phyloP scores from a whole-genome alignment of 805 yeast species.

The Wickerhamiella bombiphila region DNA sequence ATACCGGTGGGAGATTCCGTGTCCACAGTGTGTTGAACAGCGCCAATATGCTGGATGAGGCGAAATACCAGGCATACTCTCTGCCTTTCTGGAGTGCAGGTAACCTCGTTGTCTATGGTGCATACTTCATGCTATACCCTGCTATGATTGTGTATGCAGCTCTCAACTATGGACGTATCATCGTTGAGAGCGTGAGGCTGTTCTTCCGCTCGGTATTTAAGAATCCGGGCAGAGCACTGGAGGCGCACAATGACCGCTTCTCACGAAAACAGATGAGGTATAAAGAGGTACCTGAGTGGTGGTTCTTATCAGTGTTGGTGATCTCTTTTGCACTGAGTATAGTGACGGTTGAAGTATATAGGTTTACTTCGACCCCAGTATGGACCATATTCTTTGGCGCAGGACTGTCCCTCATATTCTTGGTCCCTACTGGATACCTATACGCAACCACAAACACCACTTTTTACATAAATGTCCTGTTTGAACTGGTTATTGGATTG shows the following conservation, averaged over 20 bases:
- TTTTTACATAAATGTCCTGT: conserved; percentile 36
- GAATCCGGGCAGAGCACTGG: conserved; percentile 20
- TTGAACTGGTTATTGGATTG: conserved; percentile 39
- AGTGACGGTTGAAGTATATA: conserved; percentile 26
- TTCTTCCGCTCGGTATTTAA: conserved; percentile 4
- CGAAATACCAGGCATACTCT: conserved; percentile 42
- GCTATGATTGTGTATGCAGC: conserved; percentile 37
- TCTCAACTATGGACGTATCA: conserved; percentile 31
- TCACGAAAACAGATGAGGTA: conserved; percentile 41
- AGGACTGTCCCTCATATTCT: conserved; percentile 36
- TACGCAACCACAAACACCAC: conserved; percentile 35
- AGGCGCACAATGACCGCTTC: conserved; percentile 36
- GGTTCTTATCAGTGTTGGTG: conserved; percentile 37
- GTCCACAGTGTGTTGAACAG: conserved; percentile 34
- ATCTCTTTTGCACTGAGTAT: conserved; percentile 33
- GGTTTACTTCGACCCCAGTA: conserved; percentile 35
- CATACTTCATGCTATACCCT: conserved; percentile 41
- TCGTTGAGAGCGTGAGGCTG: conserved; percentile 5
- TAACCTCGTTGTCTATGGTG: conserved; percentile 42
- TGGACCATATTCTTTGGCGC: conserved; percentile 46
- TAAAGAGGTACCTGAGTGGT: conserved; percentile 62
- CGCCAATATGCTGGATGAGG: conserved; percentile 28
- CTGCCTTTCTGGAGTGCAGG: conserved; percentile 56
- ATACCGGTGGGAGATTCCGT: conserved; percentile 31
- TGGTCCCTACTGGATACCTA: conserved; percentile 37